Evolutionary conservation across 2,329 filamentous ascomycete species (phyloP), one percentile per base, ranked within the genome.

Genomic region (Aschersonia sp.): DNA sequence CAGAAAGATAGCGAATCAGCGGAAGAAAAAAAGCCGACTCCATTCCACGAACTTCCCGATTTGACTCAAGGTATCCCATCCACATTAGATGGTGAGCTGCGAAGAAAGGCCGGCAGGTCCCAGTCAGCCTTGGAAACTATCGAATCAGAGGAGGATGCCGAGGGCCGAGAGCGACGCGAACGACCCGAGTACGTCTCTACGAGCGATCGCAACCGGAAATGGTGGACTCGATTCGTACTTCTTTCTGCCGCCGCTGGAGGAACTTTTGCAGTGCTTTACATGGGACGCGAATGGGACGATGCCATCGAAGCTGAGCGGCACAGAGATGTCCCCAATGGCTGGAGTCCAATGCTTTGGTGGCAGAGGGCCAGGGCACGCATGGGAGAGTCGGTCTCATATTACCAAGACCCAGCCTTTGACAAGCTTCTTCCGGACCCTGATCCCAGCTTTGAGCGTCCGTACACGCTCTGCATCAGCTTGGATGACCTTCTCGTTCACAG

Each of bases 401-500:
- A 97, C 70, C 90, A 90, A 55, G 90, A 97, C 58, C 92, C 92
- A 4, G 84, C 89, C 7, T 97, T 97, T 65, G 81, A 87, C 49
- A 95, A 95, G 72, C 76, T 98, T 49, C 74, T 98, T 22, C 92
- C 87, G 6, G 83, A 90, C 54, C 74, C 81, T 41, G 83, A 94
- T 53, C 84, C 87, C 14, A 77, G 78, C 48, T 82, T 88, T 58
- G 81, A 84, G 56, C 84, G 86, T 44, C 90, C 90, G 8, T 95
- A 95, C 66, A 97, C 92, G 0, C 74, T 98, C 32, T 90, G 94
- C 32, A 72, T 98, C 56, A 92, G 86, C 62, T 69, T 98, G 58
- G 92, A 98, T 63, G 90, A 98, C 63, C 76, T 98, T 57, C 76
- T 98, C 47, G 80, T 98, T 32, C 90, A 95, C 68, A 94, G 86